Percentiles rank a stretch among this genome's conserved stretches.
Evolutionary conservation across 1,284 basidiomycete species (phyloP).

Genomic region (Volvariella volvacea): DNA sequence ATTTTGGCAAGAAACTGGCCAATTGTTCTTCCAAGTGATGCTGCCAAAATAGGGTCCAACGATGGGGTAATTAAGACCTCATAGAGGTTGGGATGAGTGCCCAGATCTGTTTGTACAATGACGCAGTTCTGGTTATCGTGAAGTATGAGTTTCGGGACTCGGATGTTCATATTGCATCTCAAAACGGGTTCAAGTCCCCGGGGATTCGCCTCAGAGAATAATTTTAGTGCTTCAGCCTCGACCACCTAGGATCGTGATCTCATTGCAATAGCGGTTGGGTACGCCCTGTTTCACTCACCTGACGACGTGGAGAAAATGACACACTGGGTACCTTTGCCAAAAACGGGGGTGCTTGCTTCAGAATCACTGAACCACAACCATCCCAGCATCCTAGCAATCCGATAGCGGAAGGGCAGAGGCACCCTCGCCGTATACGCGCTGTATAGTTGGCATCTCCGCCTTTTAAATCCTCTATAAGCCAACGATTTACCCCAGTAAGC

Average conservation of each 20-base stretch:
- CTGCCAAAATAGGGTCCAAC: neutral
- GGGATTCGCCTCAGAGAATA: neutral
- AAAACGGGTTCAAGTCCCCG: neutral
- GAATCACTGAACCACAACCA: constrained; percentile 4
- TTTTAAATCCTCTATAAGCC: constrained; percentile 4
- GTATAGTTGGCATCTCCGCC: constrained; percentile 8
- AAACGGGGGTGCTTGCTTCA: constrained; percentile 10
- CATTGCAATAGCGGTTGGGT: neutral
- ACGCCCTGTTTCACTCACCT: constrained; percentile 4
- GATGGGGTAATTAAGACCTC: constrained; percentile 5
- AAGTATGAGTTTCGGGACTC: constrained; percentile 2
- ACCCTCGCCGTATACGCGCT: neutral
- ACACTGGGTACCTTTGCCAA: constrained; percentile 6
- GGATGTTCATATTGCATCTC: constrained; percentile 3
- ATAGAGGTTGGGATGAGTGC: constrained; percentile 5
- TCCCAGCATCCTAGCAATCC: neutral
- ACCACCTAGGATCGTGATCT: neutral
- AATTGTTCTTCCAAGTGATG: constrained; percentile 5
- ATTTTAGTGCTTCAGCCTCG: neutral
- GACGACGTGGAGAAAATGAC: constrained; percentile 9
- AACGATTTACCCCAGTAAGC: neutral
- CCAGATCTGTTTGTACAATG: constrained; percentile 7
- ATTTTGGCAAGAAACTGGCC: constrained; percentile 7
- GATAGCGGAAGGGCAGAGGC: neutral
- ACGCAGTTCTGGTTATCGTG: constrained; percentile 3